Evolutionary conservation across 768 basidiomycete species (phyloP), one percentile per base, ranked within the genome.

Genomic region (Vishniacozyma victoriae): DNA sequence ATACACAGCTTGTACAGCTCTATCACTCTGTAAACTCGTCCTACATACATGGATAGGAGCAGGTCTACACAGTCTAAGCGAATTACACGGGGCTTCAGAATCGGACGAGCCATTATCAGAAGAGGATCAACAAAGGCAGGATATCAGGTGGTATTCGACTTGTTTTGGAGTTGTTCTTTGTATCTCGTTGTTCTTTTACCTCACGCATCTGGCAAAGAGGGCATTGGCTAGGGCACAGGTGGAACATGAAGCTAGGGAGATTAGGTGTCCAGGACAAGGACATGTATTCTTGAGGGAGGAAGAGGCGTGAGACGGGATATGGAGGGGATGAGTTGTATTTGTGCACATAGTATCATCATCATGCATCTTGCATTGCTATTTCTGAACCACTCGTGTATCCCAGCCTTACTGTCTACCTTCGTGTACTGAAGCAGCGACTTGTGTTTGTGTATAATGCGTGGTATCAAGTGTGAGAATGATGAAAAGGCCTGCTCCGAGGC

Each of bases 1-100:
- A 18, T 67, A 63, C 38, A 67, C 82, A 15, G 70, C 80, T 41
- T 88, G 87, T 75, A 93, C 90, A 4, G 89, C 83, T 3, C 77
- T 90, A 26, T 88, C 86, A 29, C 78, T 92, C 45, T 82, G 86
- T 79, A 93, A 95, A 71, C 81, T 92, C 60, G 83, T 88, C 72
- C 78, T 92, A 41, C 90, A 93, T 75, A 92, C 90, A 29, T 84
- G 81, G 58, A 79, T 93, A 61, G 91, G 91, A 35, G 59, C 69
- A 0, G 59, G 57, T 0, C 58, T 67, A 15, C 64, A 67, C 44
- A 55, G 61, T 29, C 44, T 67, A 15, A 54, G 59, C 4, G 46
- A 54, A 22, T 25, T 36, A 20, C 50, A 62, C 33, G 20, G 18
- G 33, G 43, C 20, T 4, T 3, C 20, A 25, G 16, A 27, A 41